Evolutionary conservation across 2,329 filamentous ascomycete genomes (phyloP).

Genomic region (Orbilia quercus): DNA sequence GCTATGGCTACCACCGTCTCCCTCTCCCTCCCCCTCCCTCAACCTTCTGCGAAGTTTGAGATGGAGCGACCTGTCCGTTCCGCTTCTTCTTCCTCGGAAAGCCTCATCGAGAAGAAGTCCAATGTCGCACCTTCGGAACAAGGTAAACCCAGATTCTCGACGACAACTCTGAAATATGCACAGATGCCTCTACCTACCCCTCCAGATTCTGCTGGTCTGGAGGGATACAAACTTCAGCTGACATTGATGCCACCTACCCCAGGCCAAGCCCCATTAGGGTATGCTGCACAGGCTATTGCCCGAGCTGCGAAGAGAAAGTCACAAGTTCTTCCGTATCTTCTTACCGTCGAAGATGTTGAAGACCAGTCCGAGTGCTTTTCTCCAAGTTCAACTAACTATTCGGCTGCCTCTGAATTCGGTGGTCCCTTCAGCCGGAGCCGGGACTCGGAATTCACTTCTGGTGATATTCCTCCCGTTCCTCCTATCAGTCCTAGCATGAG

Average conservation of each 20-base stretch:
- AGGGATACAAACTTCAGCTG: slow-evolving; percentile 52
- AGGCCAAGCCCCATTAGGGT: slow-evolving; percentile 39
- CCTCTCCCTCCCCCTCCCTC: slow-evolving; percentile 42
- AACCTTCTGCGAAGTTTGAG: slow-evolving; percentile 54
- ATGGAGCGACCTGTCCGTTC: slow-evolving; percentile 40
- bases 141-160: slow-evolving; percentile 51
- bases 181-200: slow-evolving; percentile 55
- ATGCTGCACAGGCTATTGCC: slow-evolving; percentile 17
- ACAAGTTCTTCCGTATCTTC: slow-evolving; percentile 48
- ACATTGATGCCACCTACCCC: slow-evolving; percentile 55
- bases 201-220: slow-evolving; percentile 52
- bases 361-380: slow-evolving; percentile 54
- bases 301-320: slow-evolving; percentile 32
- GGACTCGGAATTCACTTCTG: slow-evolving; percentile 32
- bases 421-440: slow-evolving; percentile 36
- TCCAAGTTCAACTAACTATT: slow-evolving; percentile 54
- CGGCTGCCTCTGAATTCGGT: slow-evolving; percentile 51
- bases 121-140: slow-evolving; percentile 26
- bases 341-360: slow-evolving; percentile 52
- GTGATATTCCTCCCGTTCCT: slow-evolving; percentile 43
- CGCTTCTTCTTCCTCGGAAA: slow-evolving; percentile 47
- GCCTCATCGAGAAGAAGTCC: slow-evolving; percentile 30
- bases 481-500: slow-evolving; percentile 41
- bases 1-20: slow-evolving; percentile 25
- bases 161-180: slow-evolving; percentile 52